Conservation (phyloP, 192 early-diverging fungal species). For the Phycomyces blakesleeanus region DNA sequence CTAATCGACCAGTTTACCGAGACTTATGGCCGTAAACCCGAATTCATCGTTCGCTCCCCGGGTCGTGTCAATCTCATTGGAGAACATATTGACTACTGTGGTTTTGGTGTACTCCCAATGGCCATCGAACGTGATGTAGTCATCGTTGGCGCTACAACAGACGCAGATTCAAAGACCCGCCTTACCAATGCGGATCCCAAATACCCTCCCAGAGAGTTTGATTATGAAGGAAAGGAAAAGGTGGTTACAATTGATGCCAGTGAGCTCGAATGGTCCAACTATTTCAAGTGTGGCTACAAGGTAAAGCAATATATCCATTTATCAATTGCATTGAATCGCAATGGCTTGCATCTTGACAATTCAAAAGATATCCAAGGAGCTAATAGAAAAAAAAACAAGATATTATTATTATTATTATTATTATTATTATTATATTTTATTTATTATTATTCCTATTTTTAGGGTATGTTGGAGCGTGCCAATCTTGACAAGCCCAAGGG, state of each 20-base stretch:
- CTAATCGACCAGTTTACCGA: conserved; percentile 48
- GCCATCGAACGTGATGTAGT: conserved; percentile 80
- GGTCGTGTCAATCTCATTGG: conserved; percentile 97
- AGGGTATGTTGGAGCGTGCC: conserved; percentile 58
- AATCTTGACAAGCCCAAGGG: conserved; percentile 45
- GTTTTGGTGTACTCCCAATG: conserved; percentile 93
- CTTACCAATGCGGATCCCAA: conserved; percentile 54
- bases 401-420: too few species aligned
- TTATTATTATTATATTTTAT: too few species aligned
- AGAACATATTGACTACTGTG: conserved; percentile 96
- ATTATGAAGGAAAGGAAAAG: conserved; percentile 44
- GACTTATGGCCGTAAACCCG: conserved; percentile 55
- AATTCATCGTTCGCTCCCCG: conserved; percentile 84
- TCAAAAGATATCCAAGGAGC: too few species aligned
- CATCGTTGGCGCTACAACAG: conserved; percentile 47
- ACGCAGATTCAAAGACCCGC: conserved; percentile 40
- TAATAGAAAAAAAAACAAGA: too few species aligned
- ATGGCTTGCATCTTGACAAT: too few species aligned
- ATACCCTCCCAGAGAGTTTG: conserved; percentile 48
- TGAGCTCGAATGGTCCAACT: conserved; percentile 81
- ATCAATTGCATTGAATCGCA: too few species aligned
- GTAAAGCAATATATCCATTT: conserved; percentile 23
- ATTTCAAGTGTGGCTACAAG: conserved; percentile 91
- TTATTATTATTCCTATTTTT: not conserved
- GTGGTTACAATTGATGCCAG: conserved; percentile 68